Evolutionary conservation across 148 eudicot species (phyloP).

Genomic region (Fagopyrum homotropicum): DNA sequence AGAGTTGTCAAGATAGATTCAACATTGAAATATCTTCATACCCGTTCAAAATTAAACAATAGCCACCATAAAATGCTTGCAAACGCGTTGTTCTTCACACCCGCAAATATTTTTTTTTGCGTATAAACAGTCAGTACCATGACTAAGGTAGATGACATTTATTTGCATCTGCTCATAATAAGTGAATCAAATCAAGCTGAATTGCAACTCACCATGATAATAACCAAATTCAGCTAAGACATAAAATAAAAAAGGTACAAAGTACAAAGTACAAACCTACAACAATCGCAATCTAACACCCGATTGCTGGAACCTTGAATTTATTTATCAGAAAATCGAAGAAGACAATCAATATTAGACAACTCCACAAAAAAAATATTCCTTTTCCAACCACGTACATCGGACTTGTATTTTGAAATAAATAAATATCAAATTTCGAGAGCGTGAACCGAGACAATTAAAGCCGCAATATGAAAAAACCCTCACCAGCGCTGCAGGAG

Average conservation of each 20-base stretch:
- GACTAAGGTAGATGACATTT: not conserved
- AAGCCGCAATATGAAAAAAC: not conserved
- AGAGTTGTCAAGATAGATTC: not conserved
- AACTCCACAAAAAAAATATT: not conserved
- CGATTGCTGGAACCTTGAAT: not conserved
- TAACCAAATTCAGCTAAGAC: not conserved
- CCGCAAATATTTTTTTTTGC: not conserved
- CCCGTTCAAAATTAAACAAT: not conserved
- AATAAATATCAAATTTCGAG: not conserved
- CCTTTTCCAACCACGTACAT: not conserved
- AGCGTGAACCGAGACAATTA: not conserved
- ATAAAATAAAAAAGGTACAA: too few species aligned
- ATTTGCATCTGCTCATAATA: not conserved
- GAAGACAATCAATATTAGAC: not conserved
- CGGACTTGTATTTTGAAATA: not conserved
- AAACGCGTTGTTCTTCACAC: not conserved
- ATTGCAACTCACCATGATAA: not conserved
- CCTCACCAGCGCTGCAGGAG: conserved; percentile 14
- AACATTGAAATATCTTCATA: not conserved
- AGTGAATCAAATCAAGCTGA: not conserved
- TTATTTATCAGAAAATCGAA: not conserved
- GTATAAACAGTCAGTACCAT: not conserved
- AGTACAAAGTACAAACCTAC: not conserved
- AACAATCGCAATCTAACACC: not conserved
- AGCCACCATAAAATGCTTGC: not conserved